Base-by-base conservation (phyloP, 768 basidiomycete species). In the Lentinula aciculospora region DNA sequence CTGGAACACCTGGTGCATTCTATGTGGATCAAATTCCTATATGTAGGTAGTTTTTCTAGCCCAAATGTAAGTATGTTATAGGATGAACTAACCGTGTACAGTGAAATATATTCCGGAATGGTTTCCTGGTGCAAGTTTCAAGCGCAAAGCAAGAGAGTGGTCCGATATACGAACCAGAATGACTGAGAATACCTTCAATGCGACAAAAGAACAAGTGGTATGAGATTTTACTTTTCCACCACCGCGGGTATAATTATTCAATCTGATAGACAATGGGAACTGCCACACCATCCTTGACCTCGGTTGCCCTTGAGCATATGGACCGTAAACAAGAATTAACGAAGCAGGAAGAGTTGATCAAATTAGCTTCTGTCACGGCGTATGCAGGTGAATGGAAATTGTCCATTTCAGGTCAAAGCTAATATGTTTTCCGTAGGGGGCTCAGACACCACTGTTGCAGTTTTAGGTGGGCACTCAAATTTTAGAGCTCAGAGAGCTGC, bases 91-190 rank as follows among this genome's bases (percentile, higher is more conserved):
- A 3, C 13, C 3, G 25, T 32, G 4, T 42, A 5, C 36, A 77
- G 76, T 78, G 58, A 47, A 73, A 63, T 68, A 77, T 36, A 60
- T 81, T 12, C 80, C 80, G 0, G 66, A 61, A 36, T 81, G 78
- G 76, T 42, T 80, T 10, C 79, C 78, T 5, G 80, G 80, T 0
- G 74, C 76, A n/a, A 70, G 69, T 1, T 81, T 81, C 58, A 71
- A 79, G 61, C 66, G 67, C 29, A 71, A 69, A 51, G 79, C 78
- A 2, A 64, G 65, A 27, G 56, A 59, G 17, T 76, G 74, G 74
- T 66, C 64, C 29, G 61, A 58, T 45, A 63, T 62, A 29, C 62
- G 69, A 10, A 27, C 60, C 1, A 66, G 68, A 36, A 74, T 72
- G 72, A 63, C 69, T 23, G 66, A 72, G 9, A 60, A 59, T 15